phyloP scores from a whole-genome alignment of 495 filamentous ascomycete species.

The Aspergillus conjunctus region DNA sequence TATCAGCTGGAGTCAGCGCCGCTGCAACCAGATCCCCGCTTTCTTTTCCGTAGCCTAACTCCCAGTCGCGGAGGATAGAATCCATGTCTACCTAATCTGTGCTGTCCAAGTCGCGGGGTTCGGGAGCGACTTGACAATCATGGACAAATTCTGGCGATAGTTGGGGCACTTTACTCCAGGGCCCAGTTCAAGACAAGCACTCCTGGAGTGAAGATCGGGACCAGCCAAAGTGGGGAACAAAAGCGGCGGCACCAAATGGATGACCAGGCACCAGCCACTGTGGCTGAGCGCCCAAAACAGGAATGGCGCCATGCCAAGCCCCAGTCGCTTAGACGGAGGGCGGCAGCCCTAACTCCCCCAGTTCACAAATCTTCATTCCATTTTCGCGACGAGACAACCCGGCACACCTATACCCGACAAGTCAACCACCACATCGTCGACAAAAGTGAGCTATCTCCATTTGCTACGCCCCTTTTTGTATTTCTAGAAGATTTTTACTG shows the following conservation, averaged over 20 bases:
- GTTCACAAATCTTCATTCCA: slow-evolving; percentile 48
- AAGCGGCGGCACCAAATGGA: slow-evolving; percentile 14
- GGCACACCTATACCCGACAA: slow-evolving; percentile 42
- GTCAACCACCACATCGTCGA: slow-evolving; percentile 57
- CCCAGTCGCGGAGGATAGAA: slow-evolving; percentile 62
- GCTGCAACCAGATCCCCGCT: slow-evolving; percentile 68
- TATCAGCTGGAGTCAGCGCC: slow-evolving; percentile 67
- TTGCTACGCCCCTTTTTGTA: slow-evolving; percentile 8
- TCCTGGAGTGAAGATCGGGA: slow-evolving; percentile 1
- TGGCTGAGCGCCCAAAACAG: slow-evolving; percentile 26
- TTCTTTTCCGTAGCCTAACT: slow-evolving; percentile 51
- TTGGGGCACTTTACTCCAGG: too few relatives aligned
- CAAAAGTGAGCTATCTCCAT: slow-evolving; percentile 49
- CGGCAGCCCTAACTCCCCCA: slow-evolving; percentile 53
- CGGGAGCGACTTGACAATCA: neutral
- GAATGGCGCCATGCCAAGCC: slow-evolving; percentile 33
- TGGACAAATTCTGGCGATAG: neutral
- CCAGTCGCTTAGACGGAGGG: slow-evolving; percentile 53
- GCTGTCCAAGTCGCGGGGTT: neutral
- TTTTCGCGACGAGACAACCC: slow-evolving; percentile 46
- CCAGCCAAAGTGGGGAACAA: slow-evolving; percentile 21
- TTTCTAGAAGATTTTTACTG: slow-evolving; percentile 31
- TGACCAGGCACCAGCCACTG: slow-evolving; percentile 18
- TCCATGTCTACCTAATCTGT: slow-evolving; percentile 54
- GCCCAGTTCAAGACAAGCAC: slow-evolving; percentile 7